Conservation (phyloP, 306 rosid genomes). For the Prinsepia uniflora region DNA sequence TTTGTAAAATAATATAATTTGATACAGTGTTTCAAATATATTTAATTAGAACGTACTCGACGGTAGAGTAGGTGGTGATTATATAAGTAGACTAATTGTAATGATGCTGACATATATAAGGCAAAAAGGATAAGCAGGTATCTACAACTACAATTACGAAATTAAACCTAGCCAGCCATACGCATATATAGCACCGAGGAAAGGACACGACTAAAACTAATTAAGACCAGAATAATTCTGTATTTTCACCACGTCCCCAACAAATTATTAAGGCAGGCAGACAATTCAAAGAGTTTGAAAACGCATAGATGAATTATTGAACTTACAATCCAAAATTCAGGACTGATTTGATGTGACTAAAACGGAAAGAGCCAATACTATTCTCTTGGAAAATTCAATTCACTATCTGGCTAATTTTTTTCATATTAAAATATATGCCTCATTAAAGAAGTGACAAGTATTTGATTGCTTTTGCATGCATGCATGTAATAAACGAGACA, state of each 20-base stretch:
- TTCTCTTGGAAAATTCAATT: not conserved
- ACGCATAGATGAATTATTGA: not conserved
- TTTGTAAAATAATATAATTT: too few relatives aligned
- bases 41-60: too few relatives aligned
- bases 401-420: too few relatives aligned
- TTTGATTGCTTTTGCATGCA: not conserved
- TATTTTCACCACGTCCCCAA: not conserved
- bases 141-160: not conserved
- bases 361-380: not conserved
- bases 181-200: not conserved
- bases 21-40: too few relatives aligned
- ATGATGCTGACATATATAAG: not conserved
- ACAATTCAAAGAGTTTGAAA: not conserved
- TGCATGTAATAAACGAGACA: too few relatives aligned
- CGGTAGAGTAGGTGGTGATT: too few relatives aligned
- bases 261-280: not conserved
- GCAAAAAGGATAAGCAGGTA: not conserved
- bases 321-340: not conserved
- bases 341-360: not conserved
- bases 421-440: not conserved
- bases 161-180: not conserved
- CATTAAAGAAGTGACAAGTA: not conserved
- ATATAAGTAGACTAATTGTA: not conserved
- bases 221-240: not conserved
- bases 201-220: not conserved